phyloP scores from a whole-genome alignment of 371 early-diverging fungal genomes.

The Mucor mucedo region DNA sequence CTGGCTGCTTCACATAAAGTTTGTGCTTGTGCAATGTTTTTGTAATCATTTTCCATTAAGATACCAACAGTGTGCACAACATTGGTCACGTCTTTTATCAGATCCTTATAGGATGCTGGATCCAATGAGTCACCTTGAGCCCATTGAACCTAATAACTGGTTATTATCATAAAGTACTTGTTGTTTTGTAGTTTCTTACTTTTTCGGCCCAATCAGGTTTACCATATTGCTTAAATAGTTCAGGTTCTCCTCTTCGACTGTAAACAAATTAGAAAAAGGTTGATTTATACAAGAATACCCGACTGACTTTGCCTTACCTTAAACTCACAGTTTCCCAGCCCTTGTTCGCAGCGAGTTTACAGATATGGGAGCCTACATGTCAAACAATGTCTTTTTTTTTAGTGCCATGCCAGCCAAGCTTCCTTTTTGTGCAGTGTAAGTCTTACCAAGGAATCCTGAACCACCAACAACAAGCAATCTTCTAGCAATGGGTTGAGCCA shows the following conservation, averaged over 20 bases:
- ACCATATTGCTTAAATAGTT: constrained; percentile 31
- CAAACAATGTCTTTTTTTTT: neutral
- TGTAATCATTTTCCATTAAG: constrained; percentile 74
- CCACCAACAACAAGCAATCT: constrained; percentile 78
- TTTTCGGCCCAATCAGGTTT: constrained; percentile 52
- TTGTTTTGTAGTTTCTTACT: constrained; percentile 20
- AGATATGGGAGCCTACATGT: constrained; percentile 59
- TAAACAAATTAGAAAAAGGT: neutral
- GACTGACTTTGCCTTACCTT: constrained; percentile 47
- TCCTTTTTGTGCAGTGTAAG: neutral
- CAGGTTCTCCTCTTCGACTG: constrained; percentile 62
- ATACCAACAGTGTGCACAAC: constrained; percentile 80
- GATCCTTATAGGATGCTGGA: constrained; percentile 59
- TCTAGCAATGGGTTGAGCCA: constrained; percentile 45
- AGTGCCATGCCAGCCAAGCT: no score
- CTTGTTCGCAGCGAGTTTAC: constrained; percentile 63
- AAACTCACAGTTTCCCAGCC: constrained; percentile 82
- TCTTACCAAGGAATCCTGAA: constrained; percentile 69
- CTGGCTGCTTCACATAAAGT: constrained; percentile 45
- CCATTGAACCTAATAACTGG: constrained; percentile 57
- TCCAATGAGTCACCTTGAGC: constrained; percentile 69
- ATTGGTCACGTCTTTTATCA: constrained; percentile 62
- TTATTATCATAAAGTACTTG: neutral
- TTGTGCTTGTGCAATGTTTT: constrained; percentile 58
- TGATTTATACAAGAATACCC: neutral